Conservation (phyloP, 129 eudicot genomes). For the Flaveria bidentis region DNA sequence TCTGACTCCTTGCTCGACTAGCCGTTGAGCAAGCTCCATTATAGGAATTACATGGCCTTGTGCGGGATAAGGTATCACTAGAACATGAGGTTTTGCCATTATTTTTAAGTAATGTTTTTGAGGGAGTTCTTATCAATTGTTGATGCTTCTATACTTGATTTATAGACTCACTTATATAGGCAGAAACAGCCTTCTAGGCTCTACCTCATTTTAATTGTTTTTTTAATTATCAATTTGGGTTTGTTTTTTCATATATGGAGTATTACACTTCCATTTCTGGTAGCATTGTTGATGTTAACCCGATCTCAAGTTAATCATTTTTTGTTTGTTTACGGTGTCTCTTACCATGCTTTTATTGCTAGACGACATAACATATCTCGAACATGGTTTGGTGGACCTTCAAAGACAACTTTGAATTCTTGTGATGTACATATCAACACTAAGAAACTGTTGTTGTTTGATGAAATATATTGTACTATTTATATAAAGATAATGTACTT, state of each 20-base stretch:
- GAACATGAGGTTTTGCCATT: constrained; percentile 31
- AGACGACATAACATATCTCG: constrained; percentile 4
- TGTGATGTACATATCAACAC: neutral
- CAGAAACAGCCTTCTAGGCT: neutral
- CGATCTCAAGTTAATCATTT: neutral
- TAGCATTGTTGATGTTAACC: neutral
- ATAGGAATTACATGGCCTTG: constrained; percentile 1
- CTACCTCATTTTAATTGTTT: neutral
- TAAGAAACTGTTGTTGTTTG: neutral
- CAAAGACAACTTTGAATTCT: neutral
- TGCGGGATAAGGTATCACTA: constrained; percentile 37
- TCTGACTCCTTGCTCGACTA: constrained; percentile 37
- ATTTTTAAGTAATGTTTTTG: neutral
- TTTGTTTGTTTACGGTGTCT: neutral
- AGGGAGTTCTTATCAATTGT: neutral
- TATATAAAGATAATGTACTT: too few relatives aligned
- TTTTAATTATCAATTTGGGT: neutral
- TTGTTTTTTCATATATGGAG: neutral
- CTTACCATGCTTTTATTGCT: neutral
- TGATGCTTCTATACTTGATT: constrained; percentile 1
- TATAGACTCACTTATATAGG: neutral
- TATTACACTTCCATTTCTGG: neutral
- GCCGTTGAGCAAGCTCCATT: constrained; percentile 40
- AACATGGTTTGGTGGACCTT: neutral
- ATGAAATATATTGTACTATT: too few relatives aligned